Percentiles rank a stretch among this genome's conserved stretches.
Evolutionary conservation across 2,329 filamentous ascomycete genomes (phyloP).

Genomic region (Graphilbum fragrans): DNA sequence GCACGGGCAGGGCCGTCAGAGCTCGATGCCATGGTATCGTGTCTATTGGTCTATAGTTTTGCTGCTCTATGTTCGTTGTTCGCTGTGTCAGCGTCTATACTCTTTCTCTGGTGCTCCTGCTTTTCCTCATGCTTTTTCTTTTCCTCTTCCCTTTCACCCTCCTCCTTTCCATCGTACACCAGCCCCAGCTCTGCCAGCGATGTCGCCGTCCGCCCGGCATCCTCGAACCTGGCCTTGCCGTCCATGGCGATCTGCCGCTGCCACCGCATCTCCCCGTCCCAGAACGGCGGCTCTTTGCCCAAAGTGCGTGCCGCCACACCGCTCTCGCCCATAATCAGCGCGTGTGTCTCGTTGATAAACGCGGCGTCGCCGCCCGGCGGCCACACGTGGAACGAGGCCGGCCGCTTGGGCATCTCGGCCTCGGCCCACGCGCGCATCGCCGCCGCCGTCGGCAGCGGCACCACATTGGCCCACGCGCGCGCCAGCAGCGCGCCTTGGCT

Average conservation of each 20-base stretch:
- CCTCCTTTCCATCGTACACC: conserved; percentile 27
- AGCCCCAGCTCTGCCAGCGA: conserved; percentile 64
- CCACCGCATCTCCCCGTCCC: conserved; percentile 63
- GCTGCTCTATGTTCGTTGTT: too few relatives aligned
- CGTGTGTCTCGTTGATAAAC: conserved; percentile 58
- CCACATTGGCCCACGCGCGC: conserved; percentile 60
- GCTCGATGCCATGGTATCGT: too few relatives aligned
- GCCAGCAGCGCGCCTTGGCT: conserved; percentile 67
- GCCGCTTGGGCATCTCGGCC: conserved; percentile 36
- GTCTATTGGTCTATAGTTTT: too few relatives aligned
- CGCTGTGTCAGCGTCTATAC: too few relatives aligned
- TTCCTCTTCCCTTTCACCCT: neutral
- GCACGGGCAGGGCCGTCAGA: too few relatives aligned
- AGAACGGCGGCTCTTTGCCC: conserved; percentile 59
- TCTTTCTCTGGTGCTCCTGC: too few relatives aligned
- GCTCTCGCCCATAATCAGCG: conserved; percentile 35
- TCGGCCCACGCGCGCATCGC: conserved; percentile 64
- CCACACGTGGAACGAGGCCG: conserved; percentile 33
- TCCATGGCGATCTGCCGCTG: conserved; percentile 53
- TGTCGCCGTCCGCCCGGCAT: conserved; percentile 50
- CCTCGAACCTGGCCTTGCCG: conserved; percentile 62
- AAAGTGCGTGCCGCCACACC: conserved; percentile 25
- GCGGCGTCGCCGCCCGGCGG: conserved; percentile 47
- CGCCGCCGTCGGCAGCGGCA: conserved; percentile 47
- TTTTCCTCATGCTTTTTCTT: too few relatives aligned